These are phyloP conservation scores for Aspergillus felis DNA, from an alignment of 2,329 filamentous ascomycete species.

Conservation along the genomic window DNA sequence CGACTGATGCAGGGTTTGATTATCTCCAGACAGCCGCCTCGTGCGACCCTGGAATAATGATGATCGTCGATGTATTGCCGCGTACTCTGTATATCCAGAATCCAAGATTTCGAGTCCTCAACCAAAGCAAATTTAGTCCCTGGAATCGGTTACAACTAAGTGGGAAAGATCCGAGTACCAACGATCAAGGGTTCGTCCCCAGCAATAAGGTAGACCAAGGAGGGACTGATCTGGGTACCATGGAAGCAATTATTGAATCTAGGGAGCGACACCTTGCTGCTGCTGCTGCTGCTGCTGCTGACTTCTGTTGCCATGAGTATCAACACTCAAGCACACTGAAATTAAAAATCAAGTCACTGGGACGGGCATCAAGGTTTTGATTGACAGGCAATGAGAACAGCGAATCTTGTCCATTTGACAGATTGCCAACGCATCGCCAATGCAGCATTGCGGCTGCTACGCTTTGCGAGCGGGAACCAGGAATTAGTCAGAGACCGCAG, in stretches of 20 bases:
- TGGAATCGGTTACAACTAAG: not conserved
- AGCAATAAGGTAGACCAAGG: not conserved
- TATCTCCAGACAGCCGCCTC: not conserved
- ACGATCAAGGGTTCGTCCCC: not conserved
- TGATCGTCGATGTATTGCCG: not conserved
- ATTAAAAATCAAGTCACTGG: not conserved
- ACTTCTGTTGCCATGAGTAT: not conserved
- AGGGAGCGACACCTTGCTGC: not conserved
- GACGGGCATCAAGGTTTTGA: not conserved
- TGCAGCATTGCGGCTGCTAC: not conserved
- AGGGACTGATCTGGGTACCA: not conserved
- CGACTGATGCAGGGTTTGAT: not conserved
- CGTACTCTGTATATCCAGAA: not conserved
- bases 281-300: not conserved
- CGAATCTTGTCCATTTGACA: not conserved
- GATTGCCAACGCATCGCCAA: not conserved
- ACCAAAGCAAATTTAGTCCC: not conserved
- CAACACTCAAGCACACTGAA: not conserved
- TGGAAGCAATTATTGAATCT: not conserved
- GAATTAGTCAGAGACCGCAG: not conserved
- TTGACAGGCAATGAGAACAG: not conserved
- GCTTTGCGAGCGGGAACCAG: too few species aligned
- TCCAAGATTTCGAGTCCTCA: not conserved
- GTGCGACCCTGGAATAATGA: not conserved
- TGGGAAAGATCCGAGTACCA: not conserved